Percentiles rank a stretch among this genome's conserved stretches.
phyloP scores from a whole-genome alignment of 148 eudicot genomes.

The Spergularia bocconei region DNA sequence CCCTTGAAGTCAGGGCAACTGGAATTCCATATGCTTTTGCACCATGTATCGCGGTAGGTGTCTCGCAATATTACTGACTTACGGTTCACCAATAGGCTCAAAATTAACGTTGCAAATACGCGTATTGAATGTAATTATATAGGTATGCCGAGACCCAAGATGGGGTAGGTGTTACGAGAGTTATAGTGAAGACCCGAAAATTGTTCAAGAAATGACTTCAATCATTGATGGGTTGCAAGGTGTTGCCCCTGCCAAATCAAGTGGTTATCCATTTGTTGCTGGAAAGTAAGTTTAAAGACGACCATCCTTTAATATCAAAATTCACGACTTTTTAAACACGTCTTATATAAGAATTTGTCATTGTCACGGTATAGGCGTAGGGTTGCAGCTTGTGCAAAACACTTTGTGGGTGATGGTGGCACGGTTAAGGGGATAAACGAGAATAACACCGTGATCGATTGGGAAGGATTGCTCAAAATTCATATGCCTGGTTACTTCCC shows the following conservation, averaged over 20 bases:
- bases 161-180: constrained; percentile 32
- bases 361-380: constrained; percentile 14
- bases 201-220: constrained; percentile 27
- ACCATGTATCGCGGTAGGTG: constrained; percentile 28
- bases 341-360: too few species aligned
- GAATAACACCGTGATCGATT: constrained; percentile 53
- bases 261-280: constrained; percentile 24
- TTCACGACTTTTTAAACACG: too few species aligned
- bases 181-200: constrained; percentile 28
- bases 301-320: background rate
- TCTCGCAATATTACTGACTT: too few species aligned
- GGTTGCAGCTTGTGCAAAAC: constrained; percentile 61
- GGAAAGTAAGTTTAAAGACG: constrained; percentile 21
- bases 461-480: constrained; percentile 40
- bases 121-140: background rate
- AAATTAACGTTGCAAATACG: background rate
- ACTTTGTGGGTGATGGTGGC: constrained; percentile 71
- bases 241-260: constrained; percentile 15
- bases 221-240: constrained; percentile 30
- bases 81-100: too few species aligned
- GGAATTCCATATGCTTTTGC: constrained; percentile 32
- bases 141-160: constrained; percentile 32
- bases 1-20: constrained; percentile 32
- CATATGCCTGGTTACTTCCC: constrained; percentile 63
- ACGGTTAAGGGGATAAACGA: constrained; percentile 57